Conservation (phyloP, 192 early-diverging fungal species). For the Chytriomyces sp. region DNA sequence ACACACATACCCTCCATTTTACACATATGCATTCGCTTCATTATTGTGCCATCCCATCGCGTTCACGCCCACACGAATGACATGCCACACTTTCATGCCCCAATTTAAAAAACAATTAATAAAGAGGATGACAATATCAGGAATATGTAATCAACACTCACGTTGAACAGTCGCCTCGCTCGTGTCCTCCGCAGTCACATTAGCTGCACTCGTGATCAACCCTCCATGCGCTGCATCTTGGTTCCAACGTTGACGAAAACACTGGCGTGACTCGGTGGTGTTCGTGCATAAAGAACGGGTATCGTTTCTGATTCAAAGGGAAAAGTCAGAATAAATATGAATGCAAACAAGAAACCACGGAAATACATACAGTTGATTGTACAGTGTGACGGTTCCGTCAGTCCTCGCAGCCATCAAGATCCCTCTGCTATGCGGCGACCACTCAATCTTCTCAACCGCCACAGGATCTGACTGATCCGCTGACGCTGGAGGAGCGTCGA, state of each 20-base stretch:
- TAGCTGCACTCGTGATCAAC: slow-evolving; percentile 6
- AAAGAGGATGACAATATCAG: too few relatives aligned
- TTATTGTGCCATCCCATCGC: too few relatives aligned
- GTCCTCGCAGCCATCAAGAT: background rate
- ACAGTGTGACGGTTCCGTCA: slow-evolving; percentile 19
- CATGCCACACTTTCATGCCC: too few relatives aligned
- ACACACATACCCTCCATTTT: too few relatives aligned
- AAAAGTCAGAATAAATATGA: background rate
- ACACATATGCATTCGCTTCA: too few relatives aligned
- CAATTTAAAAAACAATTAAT: too few relatives aligned
- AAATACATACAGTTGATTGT: background rate
- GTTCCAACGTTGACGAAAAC: background rate
- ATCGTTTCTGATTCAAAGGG: slow-evolving; percentile 1
- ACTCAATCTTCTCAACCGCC: slow-evolving; percentile 4
- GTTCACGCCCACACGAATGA: too few relatives aligned
- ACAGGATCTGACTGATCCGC: too few relatives aligned
- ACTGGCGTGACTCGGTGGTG: background rate
- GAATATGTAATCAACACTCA: background rate
- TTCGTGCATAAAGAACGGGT: slow-evolving; percentile 7
- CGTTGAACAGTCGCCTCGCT: slow-evolving; percentile 3
- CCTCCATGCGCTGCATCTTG: slow-evolving; percentile 7
- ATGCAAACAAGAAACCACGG: background rate
- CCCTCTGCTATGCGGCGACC: background rate
- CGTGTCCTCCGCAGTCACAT: background rate
- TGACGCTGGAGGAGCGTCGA: too few relatives aligned